Conservation (phyloP, 805 yeast species). For the Cyberlindnera lachancei region DNA sequence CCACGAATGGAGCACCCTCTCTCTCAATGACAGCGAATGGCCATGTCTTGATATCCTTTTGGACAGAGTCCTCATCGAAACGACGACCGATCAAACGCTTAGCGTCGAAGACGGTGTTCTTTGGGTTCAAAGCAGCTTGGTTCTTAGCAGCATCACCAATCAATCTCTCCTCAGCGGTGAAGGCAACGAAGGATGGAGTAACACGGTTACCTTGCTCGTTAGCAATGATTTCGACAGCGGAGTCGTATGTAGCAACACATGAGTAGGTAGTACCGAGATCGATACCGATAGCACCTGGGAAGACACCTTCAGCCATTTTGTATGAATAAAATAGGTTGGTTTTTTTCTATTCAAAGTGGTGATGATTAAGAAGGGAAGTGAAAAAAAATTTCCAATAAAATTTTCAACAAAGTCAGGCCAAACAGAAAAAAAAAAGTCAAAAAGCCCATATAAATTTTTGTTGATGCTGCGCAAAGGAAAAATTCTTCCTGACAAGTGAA, state of each 20-base stretch:
- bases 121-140: conserved; percentile 76
- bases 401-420: conserved; percentile 12
- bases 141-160: conserved; percentile 81
- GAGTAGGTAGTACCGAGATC: conserved; percentile 89
- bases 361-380: background rate
- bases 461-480: too few relatives aligned
- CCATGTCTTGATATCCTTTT: conserved; percentile 89
- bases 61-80: conserved; percentile 68
- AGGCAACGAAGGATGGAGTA: conserved; percentile 76
- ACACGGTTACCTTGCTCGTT: conserved; percentile 84
- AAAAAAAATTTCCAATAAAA: conserved; percentile 14
- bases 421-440: background rate
- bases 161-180: conserved; percentile 71
- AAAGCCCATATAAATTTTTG: too few relatives aligned
- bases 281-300: conserved; percentile 99
- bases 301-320: conserved; percentile 94
- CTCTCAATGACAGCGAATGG: conserved; percentile 66
- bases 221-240: conserved; percentile 73
- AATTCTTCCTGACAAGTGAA: conserved; percentile 5
- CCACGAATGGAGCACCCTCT: conserved; percentile 59
- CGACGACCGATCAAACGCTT: conserved; percentile 78
- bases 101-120: conserved; percentile 75
- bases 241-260: conserved; percentile 70
- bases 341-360: background rate
- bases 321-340: conserved; percentile 5